Evolutionary conservation across 2,329 filamentous ascomycete species (phyloP).

Genomic region (Aspergillus nomiae): DNA sequence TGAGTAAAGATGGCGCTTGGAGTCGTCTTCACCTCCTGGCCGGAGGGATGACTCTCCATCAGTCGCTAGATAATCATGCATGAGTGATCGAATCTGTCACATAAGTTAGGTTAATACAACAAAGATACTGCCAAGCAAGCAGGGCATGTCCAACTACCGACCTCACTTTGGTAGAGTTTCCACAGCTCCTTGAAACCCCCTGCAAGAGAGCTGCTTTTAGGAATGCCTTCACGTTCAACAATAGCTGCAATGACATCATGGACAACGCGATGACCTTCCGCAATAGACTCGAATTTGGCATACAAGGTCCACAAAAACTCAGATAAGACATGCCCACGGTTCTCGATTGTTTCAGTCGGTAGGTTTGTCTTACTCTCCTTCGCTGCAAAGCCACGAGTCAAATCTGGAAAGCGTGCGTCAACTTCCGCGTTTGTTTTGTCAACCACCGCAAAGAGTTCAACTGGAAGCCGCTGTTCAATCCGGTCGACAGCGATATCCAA

Average conservation of each 20-base stretch:
- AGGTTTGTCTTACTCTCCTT: conserved; percentile 58
- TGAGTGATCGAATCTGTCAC: conserved; percentile 72
- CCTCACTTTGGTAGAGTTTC: conserved; percentile 96
- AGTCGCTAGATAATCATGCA: conserved; percentile 95
- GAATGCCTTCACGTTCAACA: conserved; percentile 73
- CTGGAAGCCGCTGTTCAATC: conserved; percentile 88
- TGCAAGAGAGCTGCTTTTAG: conserved; percentile 67
- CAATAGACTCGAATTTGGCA: conserved; percentile 95
- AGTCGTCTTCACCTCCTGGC: conserved; percentile 53
- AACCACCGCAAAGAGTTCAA: conserved; percentile 90
- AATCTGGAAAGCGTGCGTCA: conserved; percentile 87
- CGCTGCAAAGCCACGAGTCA: conserved; percentile 56
- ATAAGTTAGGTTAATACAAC: conserved; percentile 15
- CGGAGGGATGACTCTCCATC: conserved; percentile 72
- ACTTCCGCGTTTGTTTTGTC: conserved; percentile 95
- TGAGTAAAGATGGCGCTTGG: conserved; percentile 55
- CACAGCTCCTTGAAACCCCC: conserved; percentile 95
- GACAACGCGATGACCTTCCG: conserved; percentile 89
- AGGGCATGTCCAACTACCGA: conserved; percentile 22
- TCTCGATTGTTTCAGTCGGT: conserved; percentile 70
- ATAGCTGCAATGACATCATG: conserved; percentile 90
- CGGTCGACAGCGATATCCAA: conserved; percentile 84
- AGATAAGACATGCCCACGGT: conserved; percentile 81
- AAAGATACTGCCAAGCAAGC: not conserved
- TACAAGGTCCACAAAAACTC: conserved; percentile 91